Evolutionary conservation across 1,139 yeast genomes (phyloP).

Genomic region (Kurtzmaniella quercitrusa): DNA sequence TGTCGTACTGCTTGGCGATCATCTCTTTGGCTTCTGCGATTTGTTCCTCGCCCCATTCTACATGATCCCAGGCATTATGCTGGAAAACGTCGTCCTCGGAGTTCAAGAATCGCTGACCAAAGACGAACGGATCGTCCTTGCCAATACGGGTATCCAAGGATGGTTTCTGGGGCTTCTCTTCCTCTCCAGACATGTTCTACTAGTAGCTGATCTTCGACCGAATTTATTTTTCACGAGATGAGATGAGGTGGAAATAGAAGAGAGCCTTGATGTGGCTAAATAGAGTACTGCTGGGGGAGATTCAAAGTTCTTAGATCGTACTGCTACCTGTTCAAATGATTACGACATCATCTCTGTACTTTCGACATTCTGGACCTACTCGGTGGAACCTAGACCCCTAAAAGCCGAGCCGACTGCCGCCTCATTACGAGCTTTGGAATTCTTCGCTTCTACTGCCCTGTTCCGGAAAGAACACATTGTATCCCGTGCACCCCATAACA

Average conservation of each 20-base stretch:
- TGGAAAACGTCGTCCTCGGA: conserved; percentile 80
- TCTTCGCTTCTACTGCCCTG: background rate
- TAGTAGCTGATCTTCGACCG: background rate
- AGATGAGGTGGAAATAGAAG: background rate
- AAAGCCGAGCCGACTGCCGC: no score
- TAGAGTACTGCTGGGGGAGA: no score
- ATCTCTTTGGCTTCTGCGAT: conserved; percentile 67
- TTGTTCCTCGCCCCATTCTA: conserved; percentile 96
- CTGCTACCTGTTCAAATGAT: no score
- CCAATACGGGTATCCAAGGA: conserved; percentile 59
- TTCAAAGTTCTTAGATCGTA: no score
- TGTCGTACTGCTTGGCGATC: conserved; percentile 69
- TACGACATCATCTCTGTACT: no score
- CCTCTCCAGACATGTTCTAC: background rate
- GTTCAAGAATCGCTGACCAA: conserved; percentile 78
- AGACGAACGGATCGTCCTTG: conserved; percentile 84
- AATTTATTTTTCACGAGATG: background rate
- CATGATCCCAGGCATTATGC: conserved; percentile 98
- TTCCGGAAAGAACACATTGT: no score
- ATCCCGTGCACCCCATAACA: no score
- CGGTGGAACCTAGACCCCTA: no score
- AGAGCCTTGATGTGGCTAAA: no score
- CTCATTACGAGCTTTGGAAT: background rate
- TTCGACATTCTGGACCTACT: no score
- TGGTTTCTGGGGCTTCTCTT: conserved; percentile 15